Evolutionary conservation across 768 basidiomycete species (phyloP), one percentile per base, ranked within the genome.

Genomic region (Mycena belliarum): DNA sequence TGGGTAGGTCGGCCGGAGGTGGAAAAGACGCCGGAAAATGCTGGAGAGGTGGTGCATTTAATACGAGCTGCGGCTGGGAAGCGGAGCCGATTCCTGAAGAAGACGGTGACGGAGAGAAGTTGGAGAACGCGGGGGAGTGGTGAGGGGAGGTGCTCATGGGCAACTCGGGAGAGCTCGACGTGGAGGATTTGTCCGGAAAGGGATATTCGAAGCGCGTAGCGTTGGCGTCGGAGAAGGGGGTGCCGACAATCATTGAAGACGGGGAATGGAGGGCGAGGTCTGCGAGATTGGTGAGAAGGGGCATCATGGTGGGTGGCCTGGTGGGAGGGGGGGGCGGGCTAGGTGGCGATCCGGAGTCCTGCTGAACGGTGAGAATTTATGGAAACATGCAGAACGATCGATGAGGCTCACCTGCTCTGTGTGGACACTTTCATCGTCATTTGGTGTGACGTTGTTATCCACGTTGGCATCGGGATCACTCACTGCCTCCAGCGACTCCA

Each of bases 191-290:
- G 9, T 60, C 59, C 23, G 56, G 56, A 40, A 63, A 63, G 16
- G 62, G 62, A 42, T 63, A 63, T 21, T 63, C 62, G n/a, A 63
- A 63, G 11, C 61, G 53, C 18, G 63, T 47, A 1, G 60, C 49
- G 23, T 63, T 47, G 14, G 32, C 24, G n/a, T 57, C 55, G 33
- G 55, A 54, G 26, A 65, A 60, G 23, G 62, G 55, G 15, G 64
- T 59, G 41, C 61, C 59, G 4, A 65, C 55, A 21, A 65, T 61
- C 43, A 55, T 41, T 16, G 58, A 56, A 11, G 59, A 60, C 12
- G 61, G 59, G 21, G 58, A 63, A 26, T 63, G 55, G 18, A 63
- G 59, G 11, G 55, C 33, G 3, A 65, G 15, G 15, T 60, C 61
- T 25, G 56, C 52, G 49, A 65, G 53, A 29, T 60, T 55, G 21